Evolutionary conservation across 345 rosid genomes (phyloP).

Genomic region (Hibiscus syriacus): DNA sequence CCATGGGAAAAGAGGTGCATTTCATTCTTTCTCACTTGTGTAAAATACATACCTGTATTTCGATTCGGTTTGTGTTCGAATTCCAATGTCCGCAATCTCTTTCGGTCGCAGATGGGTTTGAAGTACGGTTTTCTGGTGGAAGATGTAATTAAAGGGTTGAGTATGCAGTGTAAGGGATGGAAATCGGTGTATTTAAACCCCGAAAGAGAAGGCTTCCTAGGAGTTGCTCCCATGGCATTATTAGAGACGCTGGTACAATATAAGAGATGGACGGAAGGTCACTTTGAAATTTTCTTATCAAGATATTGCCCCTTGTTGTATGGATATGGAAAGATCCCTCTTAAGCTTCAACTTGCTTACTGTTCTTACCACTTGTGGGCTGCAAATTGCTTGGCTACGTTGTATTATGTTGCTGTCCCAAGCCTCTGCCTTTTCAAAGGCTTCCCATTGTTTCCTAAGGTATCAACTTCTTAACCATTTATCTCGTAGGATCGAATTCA

Average conservation of each 20-base stretch:
- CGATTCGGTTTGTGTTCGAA: too few species aligned
- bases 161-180: too few species aligned
- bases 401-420: background rate
- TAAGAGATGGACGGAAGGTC: slow-evolving; percentile 1
- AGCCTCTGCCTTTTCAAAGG: background rate
- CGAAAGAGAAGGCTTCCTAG: background rate
- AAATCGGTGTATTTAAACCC: background rate
- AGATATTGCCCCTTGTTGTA: background rate
- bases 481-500: background rate
- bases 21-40: too few species aligned
- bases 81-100: too few species aligned
- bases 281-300: background rate
- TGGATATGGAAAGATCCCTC: background rate
- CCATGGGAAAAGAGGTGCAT: too few species aligned
- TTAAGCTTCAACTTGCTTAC: background rate
- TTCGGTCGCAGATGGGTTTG: slow-evolving; percentile 5
- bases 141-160: background rate
- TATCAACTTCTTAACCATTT: background rate
- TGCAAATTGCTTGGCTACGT: too few species aligned
- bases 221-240: background rate
- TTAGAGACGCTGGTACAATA: background rate
- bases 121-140: background rate
- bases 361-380: background rate
- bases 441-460: background rate
- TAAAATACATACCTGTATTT: too few species aligned